A percentile compares a stretch with the other conserved stretches of the same genome.
These are phyloP conservation scores for Cadophora sp. DNA, from an alignment of 2,329 filamentous ascomycete species.

Conservation along the genomic window DNA sequence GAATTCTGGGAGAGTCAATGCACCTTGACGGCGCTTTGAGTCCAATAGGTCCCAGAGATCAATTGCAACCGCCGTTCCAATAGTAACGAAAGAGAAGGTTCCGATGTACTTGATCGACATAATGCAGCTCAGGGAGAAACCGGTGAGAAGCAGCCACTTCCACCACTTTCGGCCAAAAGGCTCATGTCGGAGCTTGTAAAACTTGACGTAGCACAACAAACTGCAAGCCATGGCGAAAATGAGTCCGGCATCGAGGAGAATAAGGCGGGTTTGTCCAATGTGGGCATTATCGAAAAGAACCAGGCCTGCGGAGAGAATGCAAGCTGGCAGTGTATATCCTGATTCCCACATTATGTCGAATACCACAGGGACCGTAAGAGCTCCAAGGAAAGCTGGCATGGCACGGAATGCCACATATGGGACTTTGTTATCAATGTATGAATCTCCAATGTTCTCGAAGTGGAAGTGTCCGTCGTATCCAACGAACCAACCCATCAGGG, in stretches of 20 bases:
- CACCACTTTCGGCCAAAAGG: constrained; percentile 97
- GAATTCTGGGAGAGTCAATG: constrained; percentile 81
- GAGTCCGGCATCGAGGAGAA: constrained; percentile 91
- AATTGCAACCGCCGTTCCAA: constrained; percentile 90
- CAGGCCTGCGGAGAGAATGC: constrained; percentile 82
- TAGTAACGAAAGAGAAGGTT: constrained; percentile 94
- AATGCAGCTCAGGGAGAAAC: constrained; percentile 93
- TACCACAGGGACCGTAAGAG: constrained; percentile 90
- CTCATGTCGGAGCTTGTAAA: constrained; percentile 92
- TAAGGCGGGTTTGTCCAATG: constrained; percentile 93
- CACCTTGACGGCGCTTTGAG: constrained; percentile 81
- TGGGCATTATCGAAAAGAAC: constrained; percentile 97
- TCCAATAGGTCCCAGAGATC: constrained; percentile 96
- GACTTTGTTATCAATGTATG: constrained; percentile 95
- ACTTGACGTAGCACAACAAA: constrained; percentile 92
- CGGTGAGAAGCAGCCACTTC: constrained; percentile 98
- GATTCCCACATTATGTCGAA: constrained; percentile 99
- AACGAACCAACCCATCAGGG: constrained; percentile 95
- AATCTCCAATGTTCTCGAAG: constrained; percentile 99
- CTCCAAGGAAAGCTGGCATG: constrained; percentile 88
- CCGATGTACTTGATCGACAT: constrained; percentile 99
- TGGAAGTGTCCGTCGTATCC: constrained; percentile 97
- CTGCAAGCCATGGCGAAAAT: constrained; percentile 97
- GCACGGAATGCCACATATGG: constrained; percentile 96
- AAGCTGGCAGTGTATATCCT: constrained; percentile 93